Conservation (phyloP, 352 stramenopile genomes). For the Phytophthora constricta region DNA sequence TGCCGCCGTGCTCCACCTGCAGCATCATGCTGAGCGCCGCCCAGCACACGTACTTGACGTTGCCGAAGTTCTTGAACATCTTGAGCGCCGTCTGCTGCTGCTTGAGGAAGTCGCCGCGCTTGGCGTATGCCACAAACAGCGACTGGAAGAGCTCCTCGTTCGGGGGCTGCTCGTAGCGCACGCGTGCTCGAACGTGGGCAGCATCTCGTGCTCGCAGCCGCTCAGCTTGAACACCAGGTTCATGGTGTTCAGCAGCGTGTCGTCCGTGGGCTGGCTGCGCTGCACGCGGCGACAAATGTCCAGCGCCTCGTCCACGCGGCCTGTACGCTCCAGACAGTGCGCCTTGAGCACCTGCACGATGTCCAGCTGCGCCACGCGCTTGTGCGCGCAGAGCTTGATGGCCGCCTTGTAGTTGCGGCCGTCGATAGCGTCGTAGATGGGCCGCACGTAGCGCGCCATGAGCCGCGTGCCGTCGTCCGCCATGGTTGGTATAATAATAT, state of each 20-base stretch:
- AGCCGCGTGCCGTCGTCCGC: slow-evolving; percentile 58
- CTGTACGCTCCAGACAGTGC: slow-evolving; percentile 84
- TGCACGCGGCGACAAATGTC: slow-evolving; percentile 73
- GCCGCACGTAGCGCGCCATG: slow-evolving; percentile 78
- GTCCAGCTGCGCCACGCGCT: slow-evolving; percentile 78
- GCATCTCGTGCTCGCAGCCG: slow-evolving; percentile 79
- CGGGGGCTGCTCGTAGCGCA: slow-evolving; percentile 52
- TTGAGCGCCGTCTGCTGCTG: slow-evolving; percentile 89
- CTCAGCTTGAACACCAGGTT: slow-evolving; percentile 81
- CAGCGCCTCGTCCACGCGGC: slow-evolving; percentile 71
- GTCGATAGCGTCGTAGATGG: slow-evolving; percentile 90
- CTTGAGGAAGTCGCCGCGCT: slow-evolving; percentile 76
- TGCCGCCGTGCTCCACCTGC: slow-evolving; percentile 72
- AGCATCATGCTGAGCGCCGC: slow-evolving; percentile 84
- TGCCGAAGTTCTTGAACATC: slow-evolving; percentile 84
- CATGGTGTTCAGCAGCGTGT: slow-evolving; percentile 88
- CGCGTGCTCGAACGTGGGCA: slow-evolving; percentile 76
- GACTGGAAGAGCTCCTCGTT: slow-evolving; percentile 77
- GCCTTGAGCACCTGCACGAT: slow-evolving; percentile 88
- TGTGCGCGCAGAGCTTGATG: slow-evolving; percentile 84
- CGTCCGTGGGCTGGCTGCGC: slow-evolving; percentile 71
- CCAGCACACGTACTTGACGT: slow-evolving; percentile 85
- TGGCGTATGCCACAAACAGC: slow-evolving; percentile 77
- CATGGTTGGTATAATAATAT: slow-evolving; percentile 34
- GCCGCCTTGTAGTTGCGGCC: slow-evolving; percentile 78